Conservation (phyloP, 768 basidiomycete genomes). For the Trametes cubensis region DNA sequence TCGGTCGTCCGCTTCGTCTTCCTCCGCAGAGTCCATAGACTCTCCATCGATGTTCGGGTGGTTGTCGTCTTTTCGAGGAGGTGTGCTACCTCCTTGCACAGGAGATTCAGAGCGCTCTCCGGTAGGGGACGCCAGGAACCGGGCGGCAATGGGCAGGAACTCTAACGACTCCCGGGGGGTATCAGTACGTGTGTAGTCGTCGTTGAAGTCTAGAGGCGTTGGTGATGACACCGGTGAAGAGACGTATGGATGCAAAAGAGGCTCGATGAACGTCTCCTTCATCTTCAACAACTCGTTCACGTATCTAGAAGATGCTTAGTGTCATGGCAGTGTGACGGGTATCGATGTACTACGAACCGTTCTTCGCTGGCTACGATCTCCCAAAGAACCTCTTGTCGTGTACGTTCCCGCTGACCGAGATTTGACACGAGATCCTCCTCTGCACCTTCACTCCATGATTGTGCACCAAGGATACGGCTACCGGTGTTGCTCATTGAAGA, state of each 20-base stretch:
- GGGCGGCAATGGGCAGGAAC: constrained; percentile 84
- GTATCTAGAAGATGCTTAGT: constrained; percentile 60
- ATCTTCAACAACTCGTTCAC: constrained; percentile 88
- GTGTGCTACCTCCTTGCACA: constrained; percentile 32
- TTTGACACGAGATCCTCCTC: constrained; percentile 94
- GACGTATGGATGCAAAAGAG: constrained; percentile 80
- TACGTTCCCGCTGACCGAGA: constrained; percentile 90
- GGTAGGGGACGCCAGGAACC: constrained; percentile 75
- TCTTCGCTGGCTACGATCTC: constrained; percentile 97
- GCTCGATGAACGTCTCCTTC: constrained; percentile 92
- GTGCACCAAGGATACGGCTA: constrained; percentile 73
- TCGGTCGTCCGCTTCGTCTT: constrained; percentile 58
- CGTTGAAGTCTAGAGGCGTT: constrained; percentile 59
- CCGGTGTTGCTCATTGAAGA: constrained; percentile 72
- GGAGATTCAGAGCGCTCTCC: constrained; percentile 52
- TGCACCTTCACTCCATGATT: constrained; percentile 92
- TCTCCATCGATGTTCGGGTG: constrained; percentile 75
- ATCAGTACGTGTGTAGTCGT: constrained; percentile 64
- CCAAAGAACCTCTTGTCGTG: constrained; percentile 94
- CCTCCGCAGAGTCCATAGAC: constrained; percentile 73
- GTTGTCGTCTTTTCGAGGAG: constrained; percentile 47
- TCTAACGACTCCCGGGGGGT: constrained; percentile 73
- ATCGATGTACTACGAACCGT: constrained; percentile 54
- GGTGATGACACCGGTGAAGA: constrained; percentile 58
- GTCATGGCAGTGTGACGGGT: constrained; percentile 6